A percentile compares a stretch with the other conserved stretches of the same genome.
Evolutionary conservation across 202 grass and related monocot species (phyloP).

Genomic region (Carex arenaria): DNA sequence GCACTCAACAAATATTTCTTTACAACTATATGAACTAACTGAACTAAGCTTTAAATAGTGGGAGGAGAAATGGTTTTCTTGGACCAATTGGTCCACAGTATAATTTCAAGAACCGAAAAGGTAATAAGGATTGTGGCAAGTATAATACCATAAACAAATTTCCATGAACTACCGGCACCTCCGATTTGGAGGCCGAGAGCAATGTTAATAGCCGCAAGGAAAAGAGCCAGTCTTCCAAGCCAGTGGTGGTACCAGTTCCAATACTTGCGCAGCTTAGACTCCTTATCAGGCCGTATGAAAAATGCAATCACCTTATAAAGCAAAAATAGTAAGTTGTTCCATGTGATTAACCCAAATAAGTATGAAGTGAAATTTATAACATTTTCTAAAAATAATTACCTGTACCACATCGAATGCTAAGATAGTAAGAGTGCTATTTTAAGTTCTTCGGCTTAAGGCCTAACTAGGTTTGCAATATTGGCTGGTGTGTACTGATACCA

Average conservation of each 20-base stretch:
- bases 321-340: constrained; percentile 9
- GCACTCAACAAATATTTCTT: background rate
- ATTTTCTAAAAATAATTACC: background rate
- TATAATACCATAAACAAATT: constrained; percentile 61
- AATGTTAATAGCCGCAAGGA: constrained; percentile 80
- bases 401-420: background rate
- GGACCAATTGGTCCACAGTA: constrained; percentile 57
- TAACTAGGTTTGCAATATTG: background rate
- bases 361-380: background rate
- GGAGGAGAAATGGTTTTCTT: constrained; percentile 32
- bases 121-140: constrained; percentile 47
- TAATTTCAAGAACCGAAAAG: constrained; percentile 53
- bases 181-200: constrained; percentile 65
- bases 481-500: background rate
- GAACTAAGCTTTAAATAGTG: constrained; percentile 20
- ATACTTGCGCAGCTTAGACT: constrained; percentile 71
- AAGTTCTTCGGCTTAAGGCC: background rate
- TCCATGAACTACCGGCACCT: constrained; percentile 52
- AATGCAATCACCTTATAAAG: constrained; percentile 65
- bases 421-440: background rate
- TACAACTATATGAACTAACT: constrained; percentile 11
- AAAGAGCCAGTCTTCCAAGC: constrained; percentile 72
- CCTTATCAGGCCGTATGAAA: constrained; percentile 62
- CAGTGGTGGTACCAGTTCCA: constrained; percentile 99
- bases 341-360: background rate